A percentile compares a stretch with the other conserved stretches of the same genome.
Evolutionary conservation across 805 yeast genomes (phyloP).

Genomic region (Candida broadrunensis): DNA sequence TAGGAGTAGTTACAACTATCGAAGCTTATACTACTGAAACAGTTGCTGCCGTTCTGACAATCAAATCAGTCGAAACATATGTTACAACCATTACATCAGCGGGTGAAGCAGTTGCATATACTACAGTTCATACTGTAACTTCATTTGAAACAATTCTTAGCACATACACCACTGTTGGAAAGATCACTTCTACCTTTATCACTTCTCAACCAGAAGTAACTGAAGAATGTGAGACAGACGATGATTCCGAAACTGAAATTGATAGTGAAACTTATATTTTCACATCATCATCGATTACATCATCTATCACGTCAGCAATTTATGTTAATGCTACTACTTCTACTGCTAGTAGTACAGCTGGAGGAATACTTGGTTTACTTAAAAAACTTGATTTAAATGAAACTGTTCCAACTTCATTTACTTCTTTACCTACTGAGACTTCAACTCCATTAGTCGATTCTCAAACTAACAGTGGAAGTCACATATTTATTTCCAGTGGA

Average conservation of each 20-base stretch:
- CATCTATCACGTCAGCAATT: neutral
- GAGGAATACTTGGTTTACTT: neutral
- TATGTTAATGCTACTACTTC: neutral
- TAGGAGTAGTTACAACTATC: conserved; percentile 5
- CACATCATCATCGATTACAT: no score
- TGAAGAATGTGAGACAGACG: conserved; percentile 1
- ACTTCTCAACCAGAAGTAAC: neutral
- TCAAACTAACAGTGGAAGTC: conserved; percentile 3
- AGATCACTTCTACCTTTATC: neutral
- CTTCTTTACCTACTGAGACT: neutral
- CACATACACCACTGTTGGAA: neutral
- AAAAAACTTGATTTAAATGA: neutral
- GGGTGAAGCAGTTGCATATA: conserved; percentile 2
- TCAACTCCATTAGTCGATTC: conserved; percentile 3
- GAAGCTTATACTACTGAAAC: conserved; percentile 1
- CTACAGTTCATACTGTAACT: neutral
- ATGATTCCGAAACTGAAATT: neutral
- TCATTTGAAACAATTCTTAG: neutral
- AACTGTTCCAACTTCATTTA: neutral
- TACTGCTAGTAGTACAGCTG: neutral
- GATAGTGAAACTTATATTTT: neutral
- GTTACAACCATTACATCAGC: conserved; percentile 5
- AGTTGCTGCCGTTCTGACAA: conserved; percentile 1
- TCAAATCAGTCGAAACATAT: conserved; percentile 9
- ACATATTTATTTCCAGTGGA: neutral